Evolutionary conservation across 805 yeast species (phyloP), one percentile per base, ranked within the genome.

Genomic region (Candida vaughaniae): DNA sequence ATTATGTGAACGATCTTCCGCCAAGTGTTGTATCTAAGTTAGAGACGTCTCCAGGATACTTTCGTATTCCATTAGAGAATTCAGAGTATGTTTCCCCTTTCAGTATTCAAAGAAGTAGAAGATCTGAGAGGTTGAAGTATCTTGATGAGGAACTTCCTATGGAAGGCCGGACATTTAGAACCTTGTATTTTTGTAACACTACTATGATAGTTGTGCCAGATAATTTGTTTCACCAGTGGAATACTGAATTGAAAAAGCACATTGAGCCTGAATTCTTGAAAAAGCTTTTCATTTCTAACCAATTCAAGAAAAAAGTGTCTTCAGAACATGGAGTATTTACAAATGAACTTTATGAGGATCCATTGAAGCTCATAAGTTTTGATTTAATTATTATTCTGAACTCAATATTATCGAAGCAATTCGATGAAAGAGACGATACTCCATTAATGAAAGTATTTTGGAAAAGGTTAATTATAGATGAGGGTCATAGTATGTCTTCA

Each of bases 401-500:
- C 10, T 65, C 75, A 0, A 58, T 69, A 5, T 70, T 80, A 47
- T 59, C 78, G 0, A 55, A 53, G 18, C 75, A 75, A 35, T 46
- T 64, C 6, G 62, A 59, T 26, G 22, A 48, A 20, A 25, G 35
- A 8, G 42, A 34, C 3, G 56, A 59, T 3, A 66, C 67, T 3
- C 58, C 70, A 1, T 49, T 82, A 8, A 52, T 58, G 25, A 48
- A 54, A 9, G 55, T 81, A 1, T 77, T 71, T 45, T 82, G 89
- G 88, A 82, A 82, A 50, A 51, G 89, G 16, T 58, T 82, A 20
- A 79, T 83, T 12, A 76, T 83, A n/a, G 90, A 82, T 53, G 90
- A 82, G 54, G 89, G 89, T 0, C 89, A 82, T 53, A 70, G 80
- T 18, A 70, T 82, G 74, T 70, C 66, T 41, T 69, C 81, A 6